Evolutionary conservation across 2,329 filamentous ascomycete genomes (phyloP).

Genomic region (Talaromyces atroroseus): DNA sequence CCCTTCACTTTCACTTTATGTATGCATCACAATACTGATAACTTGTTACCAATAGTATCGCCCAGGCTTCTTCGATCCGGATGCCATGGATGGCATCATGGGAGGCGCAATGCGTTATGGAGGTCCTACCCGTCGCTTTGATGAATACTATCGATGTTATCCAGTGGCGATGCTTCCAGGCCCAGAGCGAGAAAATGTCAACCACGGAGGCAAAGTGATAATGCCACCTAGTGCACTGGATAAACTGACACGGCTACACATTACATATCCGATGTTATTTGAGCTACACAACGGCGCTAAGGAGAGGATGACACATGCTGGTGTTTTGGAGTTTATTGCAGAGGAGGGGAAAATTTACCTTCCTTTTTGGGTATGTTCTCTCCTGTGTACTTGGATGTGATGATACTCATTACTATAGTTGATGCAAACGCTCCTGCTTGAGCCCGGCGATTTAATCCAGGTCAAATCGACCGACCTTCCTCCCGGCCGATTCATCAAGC

Average conservation of each 20-base stretch:
- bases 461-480: slow-evolving; percentile 91
- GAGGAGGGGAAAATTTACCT: slow-evolving; percentile 96
- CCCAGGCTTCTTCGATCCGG: slow-evolving; percentile 49
- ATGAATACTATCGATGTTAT: slow-evolving; percentile 98
- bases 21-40: not conserved
- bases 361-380: slow-evolving; percentile 72
- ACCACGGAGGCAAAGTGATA: slow-evolving; percentile 96
- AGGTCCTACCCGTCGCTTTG: slow-evolving; percentile 68
- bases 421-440: slow-evolving; percentile 85
- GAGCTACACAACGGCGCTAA: slow-evolving; percentile 87
- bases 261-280: slow-evolving; percentile 95
- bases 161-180: slow-evolving; percentile 91
- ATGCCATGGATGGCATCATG: slow-evolving; percentile 49
- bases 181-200: slow-evolving; percentile 79
- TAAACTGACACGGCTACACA: slow-evolving; percentile 91
- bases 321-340: slow-evolving; percentile 94
- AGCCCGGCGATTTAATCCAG: slow-evolving; percentile 90
- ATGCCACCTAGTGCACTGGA: slow-evolving; percentile 94
- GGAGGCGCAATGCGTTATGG: slow-evolving; percentile 48
- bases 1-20: not conserved
- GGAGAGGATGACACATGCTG: slow-evolving; percentile 77
- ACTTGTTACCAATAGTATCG: slow-evolving; percentile 32
- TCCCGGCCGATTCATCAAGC: slow-evolving; percentile 86
- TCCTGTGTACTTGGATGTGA: not conserved
- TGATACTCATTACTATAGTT: slow-evolving; percentile 53